Evolutionary conservation across 331 rosid genomes (phyloP).

Genomic region (Malus hybrid): DNA sequence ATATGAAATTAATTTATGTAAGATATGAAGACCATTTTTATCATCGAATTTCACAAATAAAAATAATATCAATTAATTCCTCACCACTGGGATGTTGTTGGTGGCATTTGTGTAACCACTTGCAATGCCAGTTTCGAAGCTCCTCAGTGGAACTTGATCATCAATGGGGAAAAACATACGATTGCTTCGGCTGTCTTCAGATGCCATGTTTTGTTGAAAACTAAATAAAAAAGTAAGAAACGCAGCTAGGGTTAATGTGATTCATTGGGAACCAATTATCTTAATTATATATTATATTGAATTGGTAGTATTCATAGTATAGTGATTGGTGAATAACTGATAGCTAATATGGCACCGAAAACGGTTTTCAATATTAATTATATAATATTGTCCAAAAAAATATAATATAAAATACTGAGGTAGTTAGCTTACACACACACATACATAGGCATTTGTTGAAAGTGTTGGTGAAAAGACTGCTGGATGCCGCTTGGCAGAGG

Average conservation of each 20-base stretch:
- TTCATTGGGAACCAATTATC: neutral
- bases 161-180: neutral
- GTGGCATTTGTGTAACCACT: no score
- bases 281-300: neutral
- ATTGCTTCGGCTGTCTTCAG: neutral
- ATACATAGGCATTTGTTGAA: neutral
- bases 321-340: neutral
- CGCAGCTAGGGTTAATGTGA: neutral
- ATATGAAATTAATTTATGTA: no score
- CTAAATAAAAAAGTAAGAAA: neutral
- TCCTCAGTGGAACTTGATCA: no score
- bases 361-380: neutral
- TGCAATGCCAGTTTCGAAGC: no score
- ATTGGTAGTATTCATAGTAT: neutral
- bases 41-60: no score
- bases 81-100: no score
- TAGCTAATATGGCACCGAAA: neutral
- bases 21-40: no score
- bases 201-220: neutral
- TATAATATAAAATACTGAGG: neutral
- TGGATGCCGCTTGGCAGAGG: neutral
- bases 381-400: neutral
- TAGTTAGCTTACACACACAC: neutral
- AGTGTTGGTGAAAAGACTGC: neutral
- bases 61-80: no score